Conservation (phyloP, 1,284 basidiomycete genomes). For the Sutorius eximius region DNA sequence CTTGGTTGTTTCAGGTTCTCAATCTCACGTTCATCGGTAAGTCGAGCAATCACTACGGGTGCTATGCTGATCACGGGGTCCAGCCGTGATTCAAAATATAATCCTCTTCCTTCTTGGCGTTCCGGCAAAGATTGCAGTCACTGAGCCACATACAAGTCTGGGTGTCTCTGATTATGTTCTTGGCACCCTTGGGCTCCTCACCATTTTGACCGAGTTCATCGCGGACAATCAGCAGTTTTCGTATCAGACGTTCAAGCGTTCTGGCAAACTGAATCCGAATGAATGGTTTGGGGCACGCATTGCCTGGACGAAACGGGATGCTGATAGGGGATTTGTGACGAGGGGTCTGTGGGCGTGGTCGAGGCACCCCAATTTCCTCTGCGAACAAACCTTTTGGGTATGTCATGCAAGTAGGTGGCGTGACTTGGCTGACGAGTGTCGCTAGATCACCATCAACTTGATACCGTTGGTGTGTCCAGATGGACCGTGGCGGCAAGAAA, state of each 20-base stretch:
- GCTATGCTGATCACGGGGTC: constrained; percentile 1
- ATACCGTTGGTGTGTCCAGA: constrained; percentile 60
- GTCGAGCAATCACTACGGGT: constrained; percentile 6
- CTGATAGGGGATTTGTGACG: constrained; percentile 81
- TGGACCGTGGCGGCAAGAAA: constrained; percentile 36
- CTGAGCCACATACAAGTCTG: constrained; percentile 57
- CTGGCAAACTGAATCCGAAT: constrained; percentile 40
- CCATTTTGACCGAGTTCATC: constrained; percentile 71
- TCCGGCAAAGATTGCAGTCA: constrained; percentile 57
- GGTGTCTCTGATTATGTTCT: constrained; percentile 67
- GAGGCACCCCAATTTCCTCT: constrained; percentile 90
- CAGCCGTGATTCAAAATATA: constrained; percentile 74
- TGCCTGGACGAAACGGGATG: constrained; percentile 65
- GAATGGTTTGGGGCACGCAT: constrained; percentile 70
- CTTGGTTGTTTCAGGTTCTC: constrained; percentile 73
- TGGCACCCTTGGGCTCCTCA: constrained; percentile 55
- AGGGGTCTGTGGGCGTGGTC: constrained; percentile 84
- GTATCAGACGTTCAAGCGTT: constrained; percentile 80
- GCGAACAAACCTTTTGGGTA: constrained; percentile 90
- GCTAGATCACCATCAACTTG: constrained; percentile 63
- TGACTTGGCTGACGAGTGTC: background rate
- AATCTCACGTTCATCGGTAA: constrained; percentile 81
- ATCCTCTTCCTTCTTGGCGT: constrained; percentile 75
- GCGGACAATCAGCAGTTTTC: constrained; percentile 91
- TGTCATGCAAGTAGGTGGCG: constrained; percentile 16